Evolutionary conservation across 2,329 filamentous ascomycete species (phyloP), one percentile per base, ranked within the genome.

Genomic region (Bipolaris cookei): DNA sequence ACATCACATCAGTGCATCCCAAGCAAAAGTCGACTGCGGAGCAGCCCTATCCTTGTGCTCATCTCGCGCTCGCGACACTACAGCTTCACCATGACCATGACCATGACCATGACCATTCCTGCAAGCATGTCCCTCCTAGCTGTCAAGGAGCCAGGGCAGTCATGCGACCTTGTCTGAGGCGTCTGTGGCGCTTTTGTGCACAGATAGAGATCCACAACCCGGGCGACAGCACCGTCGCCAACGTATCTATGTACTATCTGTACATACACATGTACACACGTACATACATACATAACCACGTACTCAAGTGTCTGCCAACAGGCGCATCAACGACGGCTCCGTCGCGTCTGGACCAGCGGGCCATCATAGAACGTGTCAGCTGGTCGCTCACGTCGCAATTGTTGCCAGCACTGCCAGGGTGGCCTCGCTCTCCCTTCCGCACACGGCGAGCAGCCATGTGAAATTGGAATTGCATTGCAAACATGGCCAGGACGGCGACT

Each of bases 21-120:
- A 60, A 66, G 10, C 28, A 61, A 50, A 63, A 63, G 61, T 20
- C 50, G 61, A 57, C 62, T 66, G 69, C 65, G 63, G 58, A 62
- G 66, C 68, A 66, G 59, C 65, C 57, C 52, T 62, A 74, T 70
- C 72, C 71, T 70, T 69, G 72, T 57, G 63, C 59, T 65, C 65
- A 67, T 68, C 66, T 66, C 54, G 55, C 50, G 49, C 63, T 62
- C 61, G 64, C 59, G 51, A 65, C 58, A 54, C 64, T 64, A 66
- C 62, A 61, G 64, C 69, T 63, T 68, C 67, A 67, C 65, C 67
- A 67, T 60, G 55, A 62, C 68, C 51, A 58, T 10, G 28, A 67
- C 65, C 67, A 67, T 60, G 55, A 62, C 68, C 51, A 58, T 10
- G 28, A 30, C 10, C 49, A 58, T 63, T 66, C 50, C 47, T 68